phyloP scores from a whole-genome alignment of 179 eudicot species.

The Silene coronaria region DNA sequence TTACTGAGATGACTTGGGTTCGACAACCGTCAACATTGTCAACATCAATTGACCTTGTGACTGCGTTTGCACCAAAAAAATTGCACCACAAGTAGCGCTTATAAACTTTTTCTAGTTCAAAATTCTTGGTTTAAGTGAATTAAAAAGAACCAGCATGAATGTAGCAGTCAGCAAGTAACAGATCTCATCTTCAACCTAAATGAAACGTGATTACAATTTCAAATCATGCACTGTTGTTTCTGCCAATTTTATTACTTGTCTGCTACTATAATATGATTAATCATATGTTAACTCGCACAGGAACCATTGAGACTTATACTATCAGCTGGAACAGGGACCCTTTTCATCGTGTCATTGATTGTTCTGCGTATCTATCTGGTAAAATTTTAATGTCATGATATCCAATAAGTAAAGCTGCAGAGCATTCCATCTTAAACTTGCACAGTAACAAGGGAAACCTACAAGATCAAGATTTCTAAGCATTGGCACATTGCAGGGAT shows the following conservation, averaged over 20 bases:
- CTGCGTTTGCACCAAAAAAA: not conserved
- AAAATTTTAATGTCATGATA: conserved; percentile 14
- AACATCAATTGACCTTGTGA: too few species aligned
- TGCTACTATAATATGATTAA: not conserved
- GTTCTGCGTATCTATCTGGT: conserved; percentile 91
- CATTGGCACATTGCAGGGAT: conserved; percentile 47
- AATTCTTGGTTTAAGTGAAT: too few species aligned
- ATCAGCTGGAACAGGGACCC: conserved; percentile 87
- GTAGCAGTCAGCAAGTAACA: too few species aligned
- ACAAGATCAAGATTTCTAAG: conserved; percentile 3
- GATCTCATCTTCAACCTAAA: too few species aligned
- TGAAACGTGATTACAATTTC: not conserved
- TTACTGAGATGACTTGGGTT: too few species aligned
- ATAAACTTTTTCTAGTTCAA: not conserved
- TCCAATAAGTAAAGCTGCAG: not conserved
- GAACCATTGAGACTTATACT: conserved; percentile 72
- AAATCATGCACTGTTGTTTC: not conserved
- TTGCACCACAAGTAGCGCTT: not conserved
- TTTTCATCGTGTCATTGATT: conserved; percentile 71
- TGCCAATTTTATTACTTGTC: not conserved
- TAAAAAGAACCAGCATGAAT: too few species aligned
- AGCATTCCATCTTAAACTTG: not conserved
- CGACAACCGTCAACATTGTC: too few species aligned
- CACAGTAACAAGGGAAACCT: conserved; percentile 12
- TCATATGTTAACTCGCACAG: conserved; percentile 37